These are phyloP conservation scores for Hypoxylon sp. DNA, from an alignment of 2,329 filamentous ascomycete species.

Conservation along the genomic window DNA sequence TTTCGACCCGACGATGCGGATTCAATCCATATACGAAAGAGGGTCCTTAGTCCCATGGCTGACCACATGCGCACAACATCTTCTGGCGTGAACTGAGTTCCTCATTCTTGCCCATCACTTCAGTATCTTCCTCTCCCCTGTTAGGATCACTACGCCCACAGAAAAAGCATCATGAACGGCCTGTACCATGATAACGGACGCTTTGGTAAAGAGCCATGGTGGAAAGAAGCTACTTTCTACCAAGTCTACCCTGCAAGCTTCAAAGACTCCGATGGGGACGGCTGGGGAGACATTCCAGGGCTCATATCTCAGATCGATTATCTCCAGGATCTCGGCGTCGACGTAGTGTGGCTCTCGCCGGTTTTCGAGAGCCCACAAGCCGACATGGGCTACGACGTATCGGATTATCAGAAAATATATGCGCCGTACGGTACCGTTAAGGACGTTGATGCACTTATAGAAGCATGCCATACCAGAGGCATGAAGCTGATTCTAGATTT, in stretches of 20 bases:
- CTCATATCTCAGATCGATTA: slow-evolving; percentile 77
- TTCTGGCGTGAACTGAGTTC: slow-evolving; percentile 5
- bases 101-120: not conserved
- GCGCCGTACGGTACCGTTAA: slow-evolving; percentile 75
- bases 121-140: not conserved
- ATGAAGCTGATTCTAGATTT: slow-evolving; percentile 80
- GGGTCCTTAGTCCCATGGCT: slow-evolving; percentile 19
- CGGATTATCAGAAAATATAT: slow-evolving; percentile 77
- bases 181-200: slow-evolving; percentile 53
- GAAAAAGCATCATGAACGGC: slow-evolving; percentile 53
- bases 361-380: slow-evolving; percentile 70
- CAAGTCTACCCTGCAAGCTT: slow-evolving; percentile 73
- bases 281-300: slow-evolving; percentile 75
- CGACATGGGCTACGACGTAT: slow-evolving; percentile 82
- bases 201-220: slow-evolving; percentile 59
- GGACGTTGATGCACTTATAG: slow-evolving; percentile 76
- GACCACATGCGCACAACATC: not conserved
- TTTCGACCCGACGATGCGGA: slow-evolving; percentile 30
- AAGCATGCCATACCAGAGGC: slow-evolving; percentile 69
- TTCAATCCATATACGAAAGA: slow-evolving; percentile 11
- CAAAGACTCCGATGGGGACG: slow-evolving; percentile 70
- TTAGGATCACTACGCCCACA: not conserved
- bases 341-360: slow-evolving; percentile 72
- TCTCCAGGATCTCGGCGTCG: slow-evolving; percentile 71
- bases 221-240: slow-evolving; percentile 64